Base-by-base conservation (phyloP, 345 rosid genomes). In the Brassica cretica region DNA sequence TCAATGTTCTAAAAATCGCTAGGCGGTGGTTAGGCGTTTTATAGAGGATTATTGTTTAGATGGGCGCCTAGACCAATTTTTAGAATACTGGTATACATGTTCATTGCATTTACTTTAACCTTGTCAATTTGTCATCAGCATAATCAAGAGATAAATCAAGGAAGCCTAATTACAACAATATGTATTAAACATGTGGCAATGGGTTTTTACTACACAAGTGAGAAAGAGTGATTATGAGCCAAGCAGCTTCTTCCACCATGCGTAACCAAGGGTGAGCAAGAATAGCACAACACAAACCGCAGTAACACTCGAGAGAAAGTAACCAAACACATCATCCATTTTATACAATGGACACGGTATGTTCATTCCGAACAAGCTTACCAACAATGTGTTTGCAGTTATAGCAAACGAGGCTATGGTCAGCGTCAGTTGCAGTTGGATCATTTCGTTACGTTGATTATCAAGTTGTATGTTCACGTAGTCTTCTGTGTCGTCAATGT, bases 401-500 rank as follows among this genome's bases (percentile, higher is more conserved):
- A 94, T 85, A 1, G 96, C 91, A 71, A 92, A 89, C 5, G 94
- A 88, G 91, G 93, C 93, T 72, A 92, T 92, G 29, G 92, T 92
- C 78, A 94, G 78, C 16, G 78, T 87, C 89, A 92, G 78, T 76
- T 92, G 96, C 14, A 92, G 89, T 81, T 94, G 96, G 78, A 94
- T 92, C 75, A 94, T 90, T 76, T 94, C 93, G 16, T 94, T 94
- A 21, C 97, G 89, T 81, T 90, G 98, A 77, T 90, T 90, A 82
- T 89, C 93, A 6, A 92, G 89, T 73, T 92, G 98, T 72, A 94
- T 92, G 72, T 94, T 94, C 64, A 94, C 96, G 7, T 90, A 94
- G 78, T 94, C 97, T 84, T 94, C 97, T 2, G 98, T 92, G 78
- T 94, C 98, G 68, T 92, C 97, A 44, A 94, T 92, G 70, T 94